These are phyloP conservation scores for Gymnopilus junonius DNA, from an alignment of 768 basidiomycete species.

Conservation along the genomic window DNA sequence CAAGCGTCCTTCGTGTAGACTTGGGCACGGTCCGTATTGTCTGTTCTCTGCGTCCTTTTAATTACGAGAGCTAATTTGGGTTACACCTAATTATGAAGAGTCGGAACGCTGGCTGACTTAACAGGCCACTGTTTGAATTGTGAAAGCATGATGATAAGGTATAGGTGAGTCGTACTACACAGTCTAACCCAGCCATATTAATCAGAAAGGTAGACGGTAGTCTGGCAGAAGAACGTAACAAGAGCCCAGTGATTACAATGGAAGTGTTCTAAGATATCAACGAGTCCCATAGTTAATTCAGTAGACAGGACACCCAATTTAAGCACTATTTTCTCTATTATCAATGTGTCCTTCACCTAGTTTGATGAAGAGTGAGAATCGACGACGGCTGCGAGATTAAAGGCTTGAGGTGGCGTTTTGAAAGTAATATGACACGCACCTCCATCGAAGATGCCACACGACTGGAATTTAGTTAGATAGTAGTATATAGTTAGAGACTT, in stretches of 20 bases:
- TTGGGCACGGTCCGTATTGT: background rate
- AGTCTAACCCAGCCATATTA: background rate
- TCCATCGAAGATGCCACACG: slow-evolving; percentile 19
- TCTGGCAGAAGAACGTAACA: slow-evolving; percentile 18
- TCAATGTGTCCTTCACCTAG: background rate
- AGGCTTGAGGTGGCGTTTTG: slow-evolving; percentile 23
- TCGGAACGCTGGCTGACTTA: background rate
- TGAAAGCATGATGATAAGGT: background rate
- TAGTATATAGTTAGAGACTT: slow-evolving; percentile 5
- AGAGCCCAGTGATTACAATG: slow-evolving; percentile 4
- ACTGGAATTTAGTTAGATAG: slow-evolving; percentile 22
- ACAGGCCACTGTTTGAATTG: background rate
- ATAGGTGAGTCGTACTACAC: background rate
- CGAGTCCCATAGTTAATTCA: background rate
- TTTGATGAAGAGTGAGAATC: background rate
- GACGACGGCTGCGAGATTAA: slow-evolving; percentile 6
- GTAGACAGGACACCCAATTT: background rate
- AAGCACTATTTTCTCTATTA: background rate
- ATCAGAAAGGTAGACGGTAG: slow-evolving; percentile 12
- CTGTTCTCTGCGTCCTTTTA: background rate
- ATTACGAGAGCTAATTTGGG: background rate
- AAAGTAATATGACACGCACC: slow-evolving; percentile 18
- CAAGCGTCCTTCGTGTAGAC: background rate
- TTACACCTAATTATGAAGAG: background rate
- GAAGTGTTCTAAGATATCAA: background rate